Evolutionary conservation across 352 stramenopile species (phyloP).

Genomic region (Phytophthora tubulina): DNA sequence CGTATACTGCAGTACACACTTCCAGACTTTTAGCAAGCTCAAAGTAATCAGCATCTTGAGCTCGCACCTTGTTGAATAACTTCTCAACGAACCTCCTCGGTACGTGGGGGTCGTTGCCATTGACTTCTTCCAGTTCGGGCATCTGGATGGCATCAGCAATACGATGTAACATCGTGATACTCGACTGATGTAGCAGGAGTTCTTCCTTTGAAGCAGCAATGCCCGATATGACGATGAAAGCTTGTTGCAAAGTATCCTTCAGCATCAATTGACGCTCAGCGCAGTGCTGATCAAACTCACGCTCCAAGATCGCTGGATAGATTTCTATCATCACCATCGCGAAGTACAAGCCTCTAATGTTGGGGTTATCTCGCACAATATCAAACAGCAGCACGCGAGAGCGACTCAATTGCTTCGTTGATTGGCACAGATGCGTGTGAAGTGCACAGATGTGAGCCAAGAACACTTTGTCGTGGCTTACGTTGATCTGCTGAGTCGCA

Average conservation of each 20-base stretch:
- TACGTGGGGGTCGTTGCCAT: conserved; percentile 10
- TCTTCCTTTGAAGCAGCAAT: conserved; percentile 40
- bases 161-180: conserved; percentile 43
- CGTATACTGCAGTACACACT: conserved; percentile 31
- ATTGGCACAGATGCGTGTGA: conserved; percentile 46
- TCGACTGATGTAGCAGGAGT: conserved; percentile 45
- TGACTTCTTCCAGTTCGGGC: conserved; percentile 39
- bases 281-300: conserved; percentile 46
- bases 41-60: conserved; percentile 19
- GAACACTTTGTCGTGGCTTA: conserved; percentile 55
- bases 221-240: conserved; percentile 40
- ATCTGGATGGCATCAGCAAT: conserved; percentile 46
- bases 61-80: conserved; percentile 9
- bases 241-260: conserved; percentile 44
- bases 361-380: conserved; percentile 45
- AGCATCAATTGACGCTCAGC: conserved; percentile 32
- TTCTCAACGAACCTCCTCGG: conserved; percentile 18
- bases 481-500: conserved; percentile 1
- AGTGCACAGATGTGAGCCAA: conserved; percentile 55
- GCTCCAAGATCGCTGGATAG: conserved; percentile 41
- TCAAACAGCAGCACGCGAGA: conserved; percentile 60
- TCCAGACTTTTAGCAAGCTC: conserved; percentile 43
- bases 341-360: conserved; percentile 59
- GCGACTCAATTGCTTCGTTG: conserved; percentile 26
- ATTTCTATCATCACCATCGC: conserved; percentile 49